A percentile compares a stretch with the other conserved stretches of the same genome.
Conservation (phyloP, 2,329 filamentous ascomycete genomes). For the Diaporthe velutina region DNA sequence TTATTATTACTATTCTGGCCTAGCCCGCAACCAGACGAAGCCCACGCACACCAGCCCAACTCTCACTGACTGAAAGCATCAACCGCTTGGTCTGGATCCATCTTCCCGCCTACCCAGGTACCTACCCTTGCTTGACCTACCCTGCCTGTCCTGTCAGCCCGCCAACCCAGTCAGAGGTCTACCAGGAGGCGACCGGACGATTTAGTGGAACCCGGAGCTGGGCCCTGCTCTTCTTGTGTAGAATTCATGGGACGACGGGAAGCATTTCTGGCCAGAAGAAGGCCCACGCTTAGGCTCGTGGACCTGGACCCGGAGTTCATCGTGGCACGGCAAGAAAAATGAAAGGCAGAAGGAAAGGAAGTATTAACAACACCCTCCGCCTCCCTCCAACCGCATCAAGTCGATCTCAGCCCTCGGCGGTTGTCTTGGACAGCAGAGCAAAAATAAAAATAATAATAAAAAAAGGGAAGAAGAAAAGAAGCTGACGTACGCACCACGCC, state of each 20-base stretch:
- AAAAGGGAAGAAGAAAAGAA: too few relatives aligned
- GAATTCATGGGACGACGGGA: conserved; percentile 9
- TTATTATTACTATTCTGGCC: background rate
- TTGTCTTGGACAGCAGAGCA: background rate
- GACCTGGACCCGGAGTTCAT: background rate
- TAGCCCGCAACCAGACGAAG: background rate
- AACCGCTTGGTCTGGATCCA: background rate
- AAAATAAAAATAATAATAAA: too few relatives aligned
- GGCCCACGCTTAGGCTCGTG: background rate
- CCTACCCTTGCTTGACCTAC: background rate
- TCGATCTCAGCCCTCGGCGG: background rate
- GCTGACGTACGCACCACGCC: conserved; percentile 16
- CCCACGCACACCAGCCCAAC: background rate
- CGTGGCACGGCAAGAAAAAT: background rate
- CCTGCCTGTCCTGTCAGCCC: background rate
- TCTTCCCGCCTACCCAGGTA: background rate
- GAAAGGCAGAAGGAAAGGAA: too few relatives aligned
- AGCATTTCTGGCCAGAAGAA: background rate
- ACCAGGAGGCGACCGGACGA: conserved; percentile 28
- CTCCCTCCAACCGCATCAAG: background rate
- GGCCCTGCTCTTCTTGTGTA: background rate
- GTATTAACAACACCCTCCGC: too few relatives aligned
- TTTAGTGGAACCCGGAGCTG: conserved; percentile 16
- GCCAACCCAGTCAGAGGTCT: background rate
- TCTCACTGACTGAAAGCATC: background rate